Base-by-base conservation (phyloP, 2,329 filamentous ascomycete genomes). In the Paraphoma sp. region DNA sequence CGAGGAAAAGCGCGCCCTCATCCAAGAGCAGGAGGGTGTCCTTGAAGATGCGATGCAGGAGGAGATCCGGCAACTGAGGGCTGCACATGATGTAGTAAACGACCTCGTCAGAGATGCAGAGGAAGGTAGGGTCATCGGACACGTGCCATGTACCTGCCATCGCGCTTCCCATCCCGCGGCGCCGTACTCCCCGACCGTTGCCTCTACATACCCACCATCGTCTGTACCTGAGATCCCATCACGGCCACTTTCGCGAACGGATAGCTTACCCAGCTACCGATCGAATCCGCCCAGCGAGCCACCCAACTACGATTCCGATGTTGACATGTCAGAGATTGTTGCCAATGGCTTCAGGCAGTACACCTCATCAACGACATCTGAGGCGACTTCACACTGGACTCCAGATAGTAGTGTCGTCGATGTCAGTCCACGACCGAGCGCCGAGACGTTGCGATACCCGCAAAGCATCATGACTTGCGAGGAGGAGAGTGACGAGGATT, bases 31-130 rank as follows among this genome's bases (percentile, higher is more conserved):
- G 49, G 80, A 84, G 48, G 69, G 65, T 28, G 67, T 80, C n/a
- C 71, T 80, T 4, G 81, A 82, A 47, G 76, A 79, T 4, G 74
- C 71, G 1, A 77, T 78, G 74, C 75, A 77, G 56, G 72, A 74
- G 46, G 75, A 78, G 56, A 84, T 87, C 38, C 71, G 80, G 12
- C 80, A 82, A 46, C 72, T 87, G 17, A 75, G 82, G 31, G 76
- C 80, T 16, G 83, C 83, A 0, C 81, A 85, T 47, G 79, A 82
- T 48, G 80, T 84, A 28, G 84, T 86, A 1, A 79, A 80, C 42
- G 76, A 81, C 42, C 70, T 84, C 9, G 76, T 83, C 30, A 68
- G 74, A 29, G 63, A 64, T 12, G 79, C 79, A 8, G 68, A 73
- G 64, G 69, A 78, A 70, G 71, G 76, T 56, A 65, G 73, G n/a